Evolutionary conservation across 2,329 filamentous ascomycete genomes (phyloP), one percentile per base, ranked within the genome.

Genomic region (Pestalotiopsis sp.): DNA sequence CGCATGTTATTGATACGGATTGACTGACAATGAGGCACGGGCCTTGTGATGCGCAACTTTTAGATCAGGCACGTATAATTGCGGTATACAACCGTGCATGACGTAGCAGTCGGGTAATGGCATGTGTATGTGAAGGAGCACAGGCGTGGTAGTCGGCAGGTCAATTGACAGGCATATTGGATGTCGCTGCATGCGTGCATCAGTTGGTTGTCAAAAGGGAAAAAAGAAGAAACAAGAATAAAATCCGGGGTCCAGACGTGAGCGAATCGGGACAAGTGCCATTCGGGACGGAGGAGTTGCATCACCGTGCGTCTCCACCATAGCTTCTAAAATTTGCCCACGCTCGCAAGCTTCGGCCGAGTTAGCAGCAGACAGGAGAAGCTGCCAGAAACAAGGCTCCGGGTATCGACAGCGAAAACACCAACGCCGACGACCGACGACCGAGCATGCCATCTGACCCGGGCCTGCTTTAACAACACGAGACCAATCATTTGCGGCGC

Each of bases 291-390:
- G 60, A 22, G 38, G 39, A 63, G 58, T 48, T 63, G 60, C 60
- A 63, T 63, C 60, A 63, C 60, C 60, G 60, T 63, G 60, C 60
- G 52, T 22, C 60, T 63, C 60, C 60, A 63, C 60, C 60, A 52
- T 17, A 48, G 35, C 60, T 48, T 60, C 60, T 38, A 63, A 63
- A 63, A 44, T 63, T 63, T 63, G 58, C 58, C 58, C 58, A 14
- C 24, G n/a, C 26, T 17, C n/a, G 14, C 30, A 60, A 20, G n/a
- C 26, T 60, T 35, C 26, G 30, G 30, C 30, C 30, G 13, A n/a
- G n/a, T 35, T 22, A 35, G 20, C 55, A 26, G 26, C 56, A 35
- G 56, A n/a, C 22, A 58, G 22, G 56, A 30, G 56, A 35, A 26
- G 56, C 56, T 58, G 11, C 24, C 22, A 24, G 22, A 35, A 24